A percentile compares a stretch with the other conserved stretches of the same genome.
These are phyloP conservation scores for Clitopilus passeckerianus DNA, from an alignment of 768 basidiomycete species.

Conservation along the genomic window DNA sequence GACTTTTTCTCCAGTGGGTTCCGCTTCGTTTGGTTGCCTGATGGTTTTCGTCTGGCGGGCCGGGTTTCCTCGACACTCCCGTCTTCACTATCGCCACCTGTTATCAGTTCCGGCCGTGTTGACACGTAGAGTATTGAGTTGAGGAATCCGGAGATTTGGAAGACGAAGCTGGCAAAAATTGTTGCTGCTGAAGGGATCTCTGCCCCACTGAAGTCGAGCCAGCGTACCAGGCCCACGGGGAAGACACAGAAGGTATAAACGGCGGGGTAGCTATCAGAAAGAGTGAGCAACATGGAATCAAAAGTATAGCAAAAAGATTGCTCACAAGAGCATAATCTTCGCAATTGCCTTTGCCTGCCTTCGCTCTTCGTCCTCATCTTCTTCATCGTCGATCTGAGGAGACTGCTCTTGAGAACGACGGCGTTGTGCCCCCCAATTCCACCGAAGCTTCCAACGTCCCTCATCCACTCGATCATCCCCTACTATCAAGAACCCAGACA, in stretches of 20 bases:
- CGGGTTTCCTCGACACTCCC: background rate
- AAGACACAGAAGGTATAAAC: conserved; percentile 32
- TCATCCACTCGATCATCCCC: conserved; percentile 17
- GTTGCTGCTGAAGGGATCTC: conserved; percentile 9
- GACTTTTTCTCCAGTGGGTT: background rate
- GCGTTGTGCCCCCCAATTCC: background rate
- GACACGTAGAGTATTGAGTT: conserved; percentile 14
- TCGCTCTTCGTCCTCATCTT: conserved; percentile 19
- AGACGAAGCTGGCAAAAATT: conserved; percentile 9
- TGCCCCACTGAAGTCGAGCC: conserved; percentile 11
- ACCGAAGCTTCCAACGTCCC: background rate
- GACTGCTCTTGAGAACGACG: background rate
- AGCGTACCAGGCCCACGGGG: conserved; percentile 15
- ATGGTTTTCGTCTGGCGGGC: background rate
- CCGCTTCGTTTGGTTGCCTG: background rate
- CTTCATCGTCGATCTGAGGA: background rate
- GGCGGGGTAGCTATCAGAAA: conserved; percentile 34
- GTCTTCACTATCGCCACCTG: background rate
- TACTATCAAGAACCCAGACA: conserved; percentile 30
- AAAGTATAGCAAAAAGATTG: background rate
- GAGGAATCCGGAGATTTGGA: conserved; percentile 14
- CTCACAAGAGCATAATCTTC: conserved; percentile 44
- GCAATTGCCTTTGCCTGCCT: conserved; percentile 25
- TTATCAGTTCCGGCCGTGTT: conserved; percentile 13
- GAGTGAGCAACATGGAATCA: background rate